phyloP scores from a whole-genome alignment of 1,139 yeast genomes.

The Scheffersomyces illinoinensis region DNA sequence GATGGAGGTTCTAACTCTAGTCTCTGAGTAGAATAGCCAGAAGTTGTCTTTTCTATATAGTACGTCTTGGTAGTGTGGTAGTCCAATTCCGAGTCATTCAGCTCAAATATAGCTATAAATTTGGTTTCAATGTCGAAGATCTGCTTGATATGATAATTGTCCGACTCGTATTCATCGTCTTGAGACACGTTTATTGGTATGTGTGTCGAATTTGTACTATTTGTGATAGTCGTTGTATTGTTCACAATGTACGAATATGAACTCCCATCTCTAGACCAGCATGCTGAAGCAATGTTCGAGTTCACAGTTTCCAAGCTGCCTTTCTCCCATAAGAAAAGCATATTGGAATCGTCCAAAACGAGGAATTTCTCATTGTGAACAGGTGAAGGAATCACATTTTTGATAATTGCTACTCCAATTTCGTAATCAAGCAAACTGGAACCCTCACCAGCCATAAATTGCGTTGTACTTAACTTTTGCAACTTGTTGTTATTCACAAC shows the following conservation, averaged over 20 bases:
- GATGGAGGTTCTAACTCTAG: conserved; percentile 11
- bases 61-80: conserved; percentile 20
- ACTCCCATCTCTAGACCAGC: background rate
- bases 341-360: background rate
- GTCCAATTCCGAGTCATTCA: conserved; percentile 20
- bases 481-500: conserved; percentile 18
- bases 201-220: background rate
- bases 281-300: background rate
- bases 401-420: background rate
- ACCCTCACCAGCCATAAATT: background rate
- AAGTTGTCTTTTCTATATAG: conserved; percentile 12
- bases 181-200: background rate
- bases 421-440: background rate
- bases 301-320: background rate
- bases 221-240: background rate
- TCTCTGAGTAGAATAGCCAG: conserved; percentile 9
- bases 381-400: background rate
- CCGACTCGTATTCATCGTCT: background rate
- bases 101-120: conserved; percentile 25
- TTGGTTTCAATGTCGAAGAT: background rate
- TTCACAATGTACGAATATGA: background rate
- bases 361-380: background rate
- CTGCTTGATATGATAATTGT: background rate
- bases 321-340: background rate
- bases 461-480: background rate